phyloP scores from a whole-genome alignment of 179 eudicot genomes.

The Beta macrorhiza region DNA sequence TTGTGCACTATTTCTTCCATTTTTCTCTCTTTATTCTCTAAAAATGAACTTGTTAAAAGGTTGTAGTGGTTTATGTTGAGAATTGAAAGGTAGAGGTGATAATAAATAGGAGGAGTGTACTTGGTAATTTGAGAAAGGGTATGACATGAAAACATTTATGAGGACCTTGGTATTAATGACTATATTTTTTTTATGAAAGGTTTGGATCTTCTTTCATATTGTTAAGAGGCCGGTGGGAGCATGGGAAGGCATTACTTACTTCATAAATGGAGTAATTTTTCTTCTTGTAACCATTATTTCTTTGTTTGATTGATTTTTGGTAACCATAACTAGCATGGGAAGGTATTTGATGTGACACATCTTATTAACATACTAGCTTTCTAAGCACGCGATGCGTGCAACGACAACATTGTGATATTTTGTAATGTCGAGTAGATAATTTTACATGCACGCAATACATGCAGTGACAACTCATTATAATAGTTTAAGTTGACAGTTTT shows the following conservation, averaged over 20 bases:
- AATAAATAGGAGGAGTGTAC: neutral
- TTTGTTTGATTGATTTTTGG: neutral
- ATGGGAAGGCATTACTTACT: neutral
- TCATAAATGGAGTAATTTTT: neutral
- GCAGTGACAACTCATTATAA: too few relatives aligned
- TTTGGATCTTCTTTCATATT: neutral
- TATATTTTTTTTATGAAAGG: neutral
- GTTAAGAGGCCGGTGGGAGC: neutral
- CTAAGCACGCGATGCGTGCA: too few relatives aligned
- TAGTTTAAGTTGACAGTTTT: too few relatives aligned
- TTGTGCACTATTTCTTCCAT: conserved; percentile 48
- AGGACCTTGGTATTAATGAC: too few relatives aligned
- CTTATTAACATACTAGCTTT: too few relatives aligned
- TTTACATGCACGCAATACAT: too few relatives aligned
- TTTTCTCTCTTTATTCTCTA: conserved; percentile 12
- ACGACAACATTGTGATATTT: too few relatives aligned
- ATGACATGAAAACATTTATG: conserved; percentile 11
- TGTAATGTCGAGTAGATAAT: too few relatives aligned
- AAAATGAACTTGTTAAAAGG: neutral
- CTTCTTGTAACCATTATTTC: neutral
- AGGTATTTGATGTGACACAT: too few relatives aligned
- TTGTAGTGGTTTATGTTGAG: neutral
- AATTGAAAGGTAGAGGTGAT: neutral
- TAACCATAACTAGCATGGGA: neutral
- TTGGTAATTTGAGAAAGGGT: neutral